Evolutionary conservation across 495 filamentous ascomycete genomes (phyloP).

Genomic region (Aspergillus panamensis): DNA sequence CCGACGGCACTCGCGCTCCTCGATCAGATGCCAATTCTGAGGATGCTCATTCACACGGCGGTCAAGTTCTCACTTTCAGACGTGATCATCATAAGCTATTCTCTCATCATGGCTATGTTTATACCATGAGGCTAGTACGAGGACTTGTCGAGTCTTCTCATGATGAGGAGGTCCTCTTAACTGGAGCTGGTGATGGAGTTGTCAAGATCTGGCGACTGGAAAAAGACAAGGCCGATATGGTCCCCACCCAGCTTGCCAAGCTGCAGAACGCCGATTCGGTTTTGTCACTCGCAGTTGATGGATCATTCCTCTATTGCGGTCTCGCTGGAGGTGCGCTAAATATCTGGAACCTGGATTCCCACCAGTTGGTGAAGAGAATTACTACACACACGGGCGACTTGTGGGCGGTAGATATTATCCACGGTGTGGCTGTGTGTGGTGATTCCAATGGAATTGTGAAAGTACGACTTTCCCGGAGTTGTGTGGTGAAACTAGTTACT

Average conservation of each 20-base stretch:
- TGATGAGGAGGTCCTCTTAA: slow-evolving; percentile 76
- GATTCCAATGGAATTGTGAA: slow-evolving; percentile 75
- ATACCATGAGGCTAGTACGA: slow-evolving; percentile 83
- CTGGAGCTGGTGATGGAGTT: slow-evolving; percentile 88
- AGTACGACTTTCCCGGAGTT: slow-evolving; percentile 43
- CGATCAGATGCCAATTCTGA: slow-evolving; percentile 51
- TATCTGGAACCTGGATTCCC: slow-evolving; percentile 94
- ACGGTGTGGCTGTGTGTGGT: slow-evolving; percentile 79
- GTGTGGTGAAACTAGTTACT: neutral
- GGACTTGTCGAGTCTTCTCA: slow-evolving; percentile 59
- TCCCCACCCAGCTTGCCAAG: slow-evolving; percentile 53
- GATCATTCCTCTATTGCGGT: slow-evolving; percentile 86
- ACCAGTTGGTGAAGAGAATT: slow-evolving; percentile 81
- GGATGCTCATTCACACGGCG: slow-evolving; percentile 44
- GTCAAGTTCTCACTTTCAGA: slow-evolving; percentile 76
- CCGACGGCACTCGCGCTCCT: slow-evolving; percentile 74
- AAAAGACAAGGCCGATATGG: slow-evolving; percentile 42
- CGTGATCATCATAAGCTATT: slow-evolving; percentile 78
- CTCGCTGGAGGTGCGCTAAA: slow-evolving; percentile 87
- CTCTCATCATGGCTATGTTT: slow-evolving; percentile 91
- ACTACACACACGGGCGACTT: slow-evolving; percentile 78
- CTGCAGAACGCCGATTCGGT: slow-evolving; percentile 83
- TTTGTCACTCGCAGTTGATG: slow-evolving; percentile 77
- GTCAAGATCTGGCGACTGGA: slow-evolving; percentile 86
- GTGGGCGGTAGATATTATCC: slow-evolving; percentile 77